Evolutionary conservation across 2,329 filamentous ascomycete species (phyloP).

Genomic region (Alternaria sp.): DNA sequence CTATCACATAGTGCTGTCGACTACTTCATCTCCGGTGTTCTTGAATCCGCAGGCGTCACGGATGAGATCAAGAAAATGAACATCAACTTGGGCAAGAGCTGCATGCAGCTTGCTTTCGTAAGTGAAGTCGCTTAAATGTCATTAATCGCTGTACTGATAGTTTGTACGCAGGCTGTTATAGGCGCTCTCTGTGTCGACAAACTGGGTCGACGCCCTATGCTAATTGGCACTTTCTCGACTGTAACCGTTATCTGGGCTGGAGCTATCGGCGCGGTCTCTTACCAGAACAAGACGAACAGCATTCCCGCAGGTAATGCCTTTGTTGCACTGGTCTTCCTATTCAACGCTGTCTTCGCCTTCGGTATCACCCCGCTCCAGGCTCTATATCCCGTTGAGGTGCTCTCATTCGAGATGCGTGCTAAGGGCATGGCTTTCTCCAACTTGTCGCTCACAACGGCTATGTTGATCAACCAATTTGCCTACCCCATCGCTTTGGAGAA

Average conservation of each 20-base stretch:
- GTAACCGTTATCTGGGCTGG: conserved; percentile 38
- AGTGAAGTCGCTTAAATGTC: background rate
- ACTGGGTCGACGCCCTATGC: conserved; percentile 44
- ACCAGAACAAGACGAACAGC: conserved; percentile 21
- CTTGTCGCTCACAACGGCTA: conserved; percentile 29
- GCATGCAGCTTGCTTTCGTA: conserved; percentile 45
- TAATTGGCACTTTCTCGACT: conserved; percentile 36
- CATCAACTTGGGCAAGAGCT: conserved; percentile 48
- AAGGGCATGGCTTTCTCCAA: conserved; percentile 43
- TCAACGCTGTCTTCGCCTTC: conserved; percentile 43
- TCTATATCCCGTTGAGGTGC: conserved; percentile 46
- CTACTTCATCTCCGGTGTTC: conserved; percentile 45
- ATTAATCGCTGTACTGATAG: background rate
- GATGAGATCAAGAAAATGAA: conserved; percentile 44
- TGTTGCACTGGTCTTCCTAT: conserved; percentile 46
- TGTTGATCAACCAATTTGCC: conserved; percentile 43
- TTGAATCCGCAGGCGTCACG: conserved; percentile 47
- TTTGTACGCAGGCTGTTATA: conserved; percentile 33
- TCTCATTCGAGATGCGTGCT: conserved; percentile 47
- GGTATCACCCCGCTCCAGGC: conserved; percentile 49
- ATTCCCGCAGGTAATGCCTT: conserved; percentile 35
- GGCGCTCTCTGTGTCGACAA: conserved; percentile 47
- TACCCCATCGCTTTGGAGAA: conserved; percentile 35
- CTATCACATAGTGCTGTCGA: conserved; percentile 30
- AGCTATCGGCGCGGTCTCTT: conserved; percentile 28